Percentiles rank a stretch among this genome's conserved stretches.
Evolutionary conservation across 345 rosid genomes (phyloP).

Genomic region (Gossypium sturtianum): DNA sequence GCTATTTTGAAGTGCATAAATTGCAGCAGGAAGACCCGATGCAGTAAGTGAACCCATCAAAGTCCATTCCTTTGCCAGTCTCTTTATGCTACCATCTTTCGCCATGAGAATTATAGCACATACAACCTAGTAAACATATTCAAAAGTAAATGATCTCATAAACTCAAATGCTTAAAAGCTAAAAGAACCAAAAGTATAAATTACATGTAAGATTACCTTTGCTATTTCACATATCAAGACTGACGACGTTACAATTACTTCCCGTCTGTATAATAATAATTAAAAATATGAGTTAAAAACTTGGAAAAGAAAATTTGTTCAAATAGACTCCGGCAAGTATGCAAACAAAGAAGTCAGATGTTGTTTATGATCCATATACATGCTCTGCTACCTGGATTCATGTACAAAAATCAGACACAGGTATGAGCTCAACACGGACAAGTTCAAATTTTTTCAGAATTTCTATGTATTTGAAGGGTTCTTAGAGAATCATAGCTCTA

Average conservation of each 20-base stretch:
- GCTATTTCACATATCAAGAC: slow-evolving; percentile 83
- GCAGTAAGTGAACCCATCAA: slow-evolving; percentile 83
- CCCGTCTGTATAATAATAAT: slow-evolving; percentile 34
- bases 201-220: slow-evolving; percentile 43
- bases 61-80: slow-evolving; percentile 63
- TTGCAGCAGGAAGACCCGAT: slow-evolving; percentile 95
- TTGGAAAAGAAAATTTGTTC: background rate
- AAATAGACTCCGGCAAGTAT: background rate
- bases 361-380: background rate
- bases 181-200: slow-evolving; percentile 3
- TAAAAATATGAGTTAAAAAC: slow-evolving; percentile 4
- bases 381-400: background rate
- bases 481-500: background rate
- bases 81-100: slow-evolving; percentile 66
- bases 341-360: background rate
- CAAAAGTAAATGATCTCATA: slow-evolving; percentile 3
- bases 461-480: background rate
- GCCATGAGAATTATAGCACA: slow-evolving; percentile 86
- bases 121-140: slow-evolving; percentile 42
- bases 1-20: slow-evolving; percentile 93
- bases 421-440: too few species aligned
- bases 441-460: background rate
- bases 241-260: slow-evolving; percentile 87
- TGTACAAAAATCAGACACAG: too few species aligned
- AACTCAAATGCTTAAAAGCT: background rate